Evolutionary conservation across 1,139 yeast genomes (phyloP).

Genomic region (Kodamaea ohmeri): DNA sequence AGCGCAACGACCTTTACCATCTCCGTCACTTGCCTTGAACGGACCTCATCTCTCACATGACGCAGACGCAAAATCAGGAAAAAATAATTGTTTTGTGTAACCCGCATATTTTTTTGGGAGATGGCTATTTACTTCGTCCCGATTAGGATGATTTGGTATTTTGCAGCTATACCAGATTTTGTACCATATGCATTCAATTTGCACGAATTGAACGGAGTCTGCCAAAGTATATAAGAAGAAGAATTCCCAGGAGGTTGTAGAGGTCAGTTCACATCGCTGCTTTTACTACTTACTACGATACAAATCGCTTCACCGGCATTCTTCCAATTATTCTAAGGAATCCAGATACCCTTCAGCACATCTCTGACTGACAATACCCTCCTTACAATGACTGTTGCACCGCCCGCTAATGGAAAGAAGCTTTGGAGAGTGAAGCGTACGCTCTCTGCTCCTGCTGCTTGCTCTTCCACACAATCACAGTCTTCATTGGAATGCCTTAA

Average conservation of each 20-base stretch:
- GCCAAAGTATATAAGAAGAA: neutral
- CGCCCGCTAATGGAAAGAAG: constrained; percentile 47
- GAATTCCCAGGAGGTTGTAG: neutral
- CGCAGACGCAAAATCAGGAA: neutral
- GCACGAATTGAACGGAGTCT: neutral
- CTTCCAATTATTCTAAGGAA: neutral
- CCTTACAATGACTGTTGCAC: constrained; percentile 17
- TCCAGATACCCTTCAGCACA: neutral
- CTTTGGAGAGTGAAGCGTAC: constrained; percentile 47
- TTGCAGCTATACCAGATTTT: constrained; percentile 9
- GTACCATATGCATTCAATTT: constrained; percentile 10
- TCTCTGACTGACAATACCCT: constrained; percentile 2
- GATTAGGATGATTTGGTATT: constrained; percentile 10
- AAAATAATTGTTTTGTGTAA: constrained; percentile 1
- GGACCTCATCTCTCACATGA: constrained; percentile 5
- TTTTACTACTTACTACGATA: neutral
- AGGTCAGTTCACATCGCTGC: constrained; percentile 1
- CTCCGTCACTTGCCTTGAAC: too few relatives aligned
- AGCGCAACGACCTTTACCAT: too few relatives aligned
- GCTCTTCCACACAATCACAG: constrained; percentile 16
- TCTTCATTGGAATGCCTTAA: constrained; percentile 40
- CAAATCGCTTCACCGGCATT: constrained; percentile 1
- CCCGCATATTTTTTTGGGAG: constrained; percentile 4
- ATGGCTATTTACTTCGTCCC: constrained; percentile 5
- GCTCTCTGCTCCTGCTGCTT: constrained; percentile 17